Evolutionary conservation across 2,329 filamentous ascomycete genomes (phyloP).

Genomic region (Parasarocladium wereldwijsianum): DNA sequence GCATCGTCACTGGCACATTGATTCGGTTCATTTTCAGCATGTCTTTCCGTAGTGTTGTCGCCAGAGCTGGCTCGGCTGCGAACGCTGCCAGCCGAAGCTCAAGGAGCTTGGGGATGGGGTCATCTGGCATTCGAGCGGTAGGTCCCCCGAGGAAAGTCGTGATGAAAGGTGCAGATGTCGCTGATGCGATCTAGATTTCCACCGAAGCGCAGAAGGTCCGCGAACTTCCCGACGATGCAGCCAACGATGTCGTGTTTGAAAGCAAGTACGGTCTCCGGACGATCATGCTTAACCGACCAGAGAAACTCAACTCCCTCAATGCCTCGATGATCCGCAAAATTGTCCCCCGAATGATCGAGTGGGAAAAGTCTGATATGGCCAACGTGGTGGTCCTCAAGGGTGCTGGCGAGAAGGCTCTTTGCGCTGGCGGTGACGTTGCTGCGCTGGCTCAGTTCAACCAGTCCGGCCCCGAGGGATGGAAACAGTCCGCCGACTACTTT

Average conservation of each 20-base stretch:
- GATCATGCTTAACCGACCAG: conserved; percentile 85
- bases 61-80: conserved; percentile 38
- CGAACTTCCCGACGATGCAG: conserved; percentile 53
- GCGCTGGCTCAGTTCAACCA: conserved; percentile 62
- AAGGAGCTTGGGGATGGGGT: conserved; percentile 28
- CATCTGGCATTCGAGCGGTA: conserved; percentile 25
- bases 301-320: conserved; percentile 84
- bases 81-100: conserved; percentile 21
- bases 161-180: neutral
- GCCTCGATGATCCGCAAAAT: conserved; percentile 95
- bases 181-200: conserved; percentile 16
- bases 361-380: conserved; percentile 87
- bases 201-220: conserved; percentile 25
- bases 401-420: conserved; percentile 71
- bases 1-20: conserved; percentile 19
- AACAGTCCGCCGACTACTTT: conserved; percentile 73
- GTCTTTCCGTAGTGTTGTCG: conserved; percentile 39
- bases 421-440: conserved; percentile 83
- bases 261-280: conserved; percentile 79
- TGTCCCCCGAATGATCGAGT: conserved; percentile 74
- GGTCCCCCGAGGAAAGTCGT: conserved; percentile 2
- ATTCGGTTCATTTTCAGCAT: conserved; percentile 25
- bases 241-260: conserved; percentile 86
- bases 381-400: conserved; percentile 90
- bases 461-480: conserved; percentile 52